Base-by-base conservation (phyloP, 2,329 filamentous ascomycete species). In the Lachnellula hyalina region DNA sequence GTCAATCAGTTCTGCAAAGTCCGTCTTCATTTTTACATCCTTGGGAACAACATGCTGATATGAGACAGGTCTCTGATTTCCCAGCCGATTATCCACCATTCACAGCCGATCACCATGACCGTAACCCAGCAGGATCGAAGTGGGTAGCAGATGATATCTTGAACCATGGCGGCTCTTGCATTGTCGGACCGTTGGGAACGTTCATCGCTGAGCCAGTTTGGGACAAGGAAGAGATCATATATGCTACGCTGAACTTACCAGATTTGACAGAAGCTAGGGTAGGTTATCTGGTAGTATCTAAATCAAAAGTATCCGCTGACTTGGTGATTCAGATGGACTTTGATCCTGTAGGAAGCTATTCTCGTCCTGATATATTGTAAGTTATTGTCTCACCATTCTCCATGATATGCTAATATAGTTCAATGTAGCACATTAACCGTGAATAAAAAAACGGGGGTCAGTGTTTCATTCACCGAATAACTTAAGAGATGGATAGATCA, bases 41-140 rank as follows among this genome's bases (percentile, higher is more conserved):
- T 2, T 5, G 1, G 25, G 3, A 25, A 25, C 25, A 25, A 25
- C 6, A 11, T 12, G 36, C 45, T 52, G 17, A 56, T 14, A 11
- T 41, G 15, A 23, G 14, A 46, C 25, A 54, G 55, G 60, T 63
- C 12, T 72, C 72, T 0, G 72, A 74, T 51, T 75, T 74, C 46
- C 73, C 72, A 14, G 23, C 63, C 1, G 72, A 75, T 47, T 75
- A 75, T 49, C 73, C 73, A 8, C 72, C 73, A 7, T 74, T 74
- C 59, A 68, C 68, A 8, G 57, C 65, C 17, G 71, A 71, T 9
- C 67, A 72, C 46, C 68, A 69, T 40, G 72, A 74, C 55, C 66
- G 70, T 23, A 70, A 68, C 47, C 65, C 72, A n/a, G 4, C 17
- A 3, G 72, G 72, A 1, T 64, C 65, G 7, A 62, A 54, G 25